Conservation (phyloP, 768 basidiomycete genomes). For the Neoboletus subvelutipes region DNA sequence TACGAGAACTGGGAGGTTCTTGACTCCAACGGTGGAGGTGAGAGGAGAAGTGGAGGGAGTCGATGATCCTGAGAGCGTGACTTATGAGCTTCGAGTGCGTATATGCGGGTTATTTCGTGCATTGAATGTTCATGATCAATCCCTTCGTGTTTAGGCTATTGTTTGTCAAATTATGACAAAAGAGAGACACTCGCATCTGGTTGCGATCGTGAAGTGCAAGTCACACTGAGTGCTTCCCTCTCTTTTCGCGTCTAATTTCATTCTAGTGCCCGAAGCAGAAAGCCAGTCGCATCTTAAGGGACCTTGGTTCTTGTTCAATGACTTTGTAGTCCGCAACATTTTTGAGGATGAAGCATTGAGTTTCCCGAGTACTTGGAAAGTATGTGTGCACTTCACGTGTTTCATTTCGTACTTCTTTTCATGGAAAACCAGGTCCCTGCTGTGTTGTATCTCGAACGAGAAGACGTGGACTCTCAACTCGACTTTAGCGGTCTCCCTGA, state of each 20-base stretch:
- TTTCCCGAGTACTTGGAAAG: slow-evolving; percentile 93
- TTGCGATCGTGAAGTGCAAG: slow-evolving; percentile 81
- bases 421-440: slow-evolving; percentile 66
- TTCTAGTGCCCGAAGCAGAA: slow-evolving; percentile 69
- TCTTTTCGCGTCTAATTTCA: background rate
- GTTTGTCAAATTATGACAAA: slow-evolving; percentile 78
- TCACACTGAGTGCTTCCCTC: background rate
- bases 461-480: slow-evolving; percentile 55
- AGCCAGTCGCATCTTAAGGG: slow-evolving; percentile 39
- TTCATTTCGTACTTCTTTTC: background rate
- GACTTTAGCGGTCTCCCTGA: slow-evolving; percentile 66
- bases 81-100: slow-evolving; percentile 75
- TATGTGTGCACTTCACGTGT: slow-evolving; percentile 29
- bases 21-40: slow-evolving; percentile 56
- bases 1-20: slow-evolving; percentile 41
- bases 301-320: slow-evolving; percentile 95
- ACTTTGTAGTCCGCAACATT: slow-evolving; percentile 86
- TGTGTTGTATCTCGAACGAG: slow-evolving; percentile 85
- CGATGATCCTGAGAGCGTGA: slow-evolving; percentile 53
- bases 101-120: background rate
- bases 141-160: slow-evolving; percentile 54
- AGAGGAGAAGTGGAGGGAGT: slow-evolving; percentile 58
- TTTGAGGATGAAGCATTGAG: slow-evolving; percentile 84
- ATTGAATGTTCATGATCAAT: background rate
- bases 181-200: slow-evolving; percentile 75